Conservation (phyloP, 164 flowering plant genomes). For the Vitis amurensis region DNA sequence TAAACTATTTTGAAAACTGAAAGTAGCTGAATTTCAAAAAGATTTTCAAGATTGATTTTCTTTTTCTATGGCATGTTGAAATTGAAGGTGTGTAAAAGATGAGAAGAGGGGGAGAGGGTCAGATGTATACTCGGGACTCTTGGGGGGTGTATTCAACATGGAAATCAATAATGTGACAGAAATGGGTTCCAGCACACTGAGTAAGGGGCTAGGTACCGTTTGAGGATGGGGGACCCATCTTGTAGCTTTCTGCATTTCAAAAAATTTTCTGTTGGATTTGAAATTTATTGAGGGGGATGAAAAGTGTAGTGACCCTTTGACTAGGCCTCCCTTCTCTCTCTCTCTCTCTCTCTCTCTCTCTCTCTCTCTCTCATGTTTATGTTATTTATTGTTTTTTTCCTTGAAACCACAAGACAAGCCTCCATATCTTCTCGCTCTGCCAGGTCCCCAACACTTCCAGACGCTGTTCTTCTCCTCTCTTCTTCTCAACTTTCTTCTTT, state of each 20-base stretch:
- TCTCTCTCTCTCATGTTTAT: slow-evolving; percentile 6
- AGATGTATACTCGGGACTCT: too few relatives aligned
- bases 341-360: slow-evolving; percentile 18
- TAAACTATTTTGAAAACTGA: too few relatives aligned
- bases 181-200: slow-evolving; percentile 1
- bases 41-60: too few relatives aligned
- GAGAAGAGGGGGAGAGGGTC: too few relatives aligned
- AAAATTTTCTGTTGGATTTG: slow-evolving; percentile 31
- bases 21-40: too few relatives aligned
- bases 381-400: slow-evolving; percentile 3
- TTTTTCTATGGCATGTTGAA: too few relatives aligned
- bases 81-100: too few relatives aligned
- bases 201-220: slow-evolving; percentile 20
- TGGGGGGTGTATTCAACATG: background rate
- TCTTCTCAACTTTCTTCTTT: slow-evolving; percentile 5
- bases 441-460: background rate
- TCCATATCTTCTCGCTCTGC: background rate
- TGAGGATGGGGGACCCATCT: slow-evolving; percentile 15
- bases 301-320: slow-evolving; percentile 28
- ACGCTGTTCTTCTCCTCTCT: slow-evolving; percentile 12
- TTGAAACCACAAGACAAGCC: slow-evolving; percentile 2
- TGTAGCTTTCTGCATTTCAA: slow-evolving; percentile 25
- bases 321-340: slow-evolving; percentile 13
- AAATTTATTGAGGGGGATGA: slow-evolving; percentile 42
- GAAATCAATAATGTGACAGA: slow-evolving; percentile 13